Evolutionary conservation across 2,329 filamentous ascomycete species (phyloP).

Genomic region (Pleoardoris graminearum): DNA sequence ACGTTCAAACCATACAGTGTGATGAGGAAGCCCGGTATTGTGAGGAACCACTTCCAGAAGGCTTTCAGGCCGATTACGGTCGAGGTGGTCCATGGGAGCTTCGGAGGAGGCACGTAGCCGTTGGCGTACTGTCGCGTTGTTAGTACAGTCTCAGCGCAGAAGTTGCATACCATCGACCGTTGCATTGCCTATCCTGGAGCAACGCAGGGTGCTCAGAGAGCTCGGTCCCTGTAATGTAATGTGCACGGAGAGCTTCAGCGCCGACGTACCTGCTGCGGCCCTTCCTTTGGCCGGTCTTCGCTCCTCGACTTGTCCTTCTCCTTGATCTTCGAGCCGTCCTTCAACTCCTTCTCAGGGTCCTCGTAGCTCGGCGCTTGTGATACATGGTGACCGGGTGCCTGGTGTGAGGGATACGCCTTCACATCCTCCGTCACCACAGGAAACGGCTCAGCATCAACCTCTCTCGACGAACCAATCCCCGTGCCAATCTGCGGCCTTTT

Average conservation of each 20-base stretch:
- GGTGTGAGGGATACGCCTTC: conserved; percentile 6
- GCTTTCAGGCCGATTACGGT: conserved; percentile 61
- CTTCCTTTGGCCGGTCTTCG: conserved; percentile 16
- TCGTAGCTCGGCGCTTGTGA: conserved; percentile 13
- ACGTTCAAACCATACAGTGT: conserved; percentile 81
- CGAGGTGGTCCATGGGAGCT: conserved; percentile 60
- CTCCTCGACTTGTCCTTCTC: conserved; percentile 20
- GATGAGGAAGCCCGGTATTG: conserved; percentile 74
- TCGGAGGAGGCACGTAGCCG: conserved; percentile 50
- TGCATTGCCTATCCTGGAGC: too few relatives aligned
- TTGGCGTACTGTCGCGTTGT: conserved; percentile 37
- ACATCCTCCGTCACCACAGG: conserved; percentile 37
- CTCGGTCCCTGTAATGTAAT: background rate
- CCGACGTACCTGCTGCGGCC: conserved; percentile 23
- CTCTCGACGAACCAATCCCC: conserved; percentile 16
- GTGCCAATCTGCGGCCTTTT: conserved; percentile 10
- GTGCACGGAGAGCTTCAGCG: background rate
- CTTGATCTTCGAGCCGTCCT: conserved; percentile 24
- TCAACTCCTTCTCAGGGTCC: conserved; percentile 20
- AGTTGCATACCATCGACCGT: too few relatives aligned
- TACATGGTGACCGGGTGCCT: conserved; percentile 5
- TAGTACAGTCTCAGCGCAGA: too few relatives aligned
- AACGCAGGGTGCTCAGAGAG: too few relatives aligned
- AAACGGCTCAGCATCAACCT: conserved; percentile 32
- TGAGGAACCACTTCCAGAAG: conserved; percentile 74